Percentiles rank a stretch among this genome's conserved stretches.
Evolutionary conservation across 2,329 filamentous ascomycete genomes (phyloP).

Genomic region (Teratosphaeria zuluensis): DNA sequence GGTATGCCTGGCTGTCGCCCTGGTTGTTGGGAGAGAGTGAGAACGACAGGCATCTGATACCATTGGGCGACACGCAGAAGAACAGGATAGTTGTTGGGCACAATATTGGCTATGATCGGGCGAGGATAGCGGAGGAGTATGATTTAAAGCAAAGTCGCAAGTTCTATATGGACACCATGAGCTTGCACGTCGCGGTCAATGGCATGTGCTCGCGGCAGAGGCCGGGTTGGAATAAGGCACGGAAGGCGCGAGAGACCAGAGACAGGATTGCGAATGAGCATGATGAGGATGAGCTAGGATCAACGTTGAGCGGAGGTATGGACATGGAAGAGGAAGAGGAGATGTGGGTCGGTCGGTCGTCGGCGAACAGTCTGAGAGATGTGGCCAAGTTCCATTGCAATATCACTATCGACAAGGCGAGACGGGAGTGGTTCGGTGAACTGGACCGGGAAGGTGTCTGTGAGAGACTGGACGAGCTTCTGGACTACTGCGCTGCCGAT

Average conservation of each 20-base stretch:
- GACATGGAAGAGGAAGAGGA: slow-evolving; percentile 76
- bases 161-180: slow-evolving; percentile 94
- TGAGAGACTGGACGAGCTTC: slow-evolving; percentile 65
- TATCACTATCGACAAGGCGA: slow-evolving; percentile 80
- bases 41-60: slow-evolving; percentile 70
- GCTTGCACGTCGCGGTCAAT: slow-evolving; percentile 91
- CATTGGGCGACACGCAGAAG: slow-evolving; percentile 65
- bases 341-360: slow-evolving; percentile 88
- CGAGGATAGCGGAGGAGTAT: slow-evolving; percentile 83
- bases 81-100: slow-evolving; percentile 81
- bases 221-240: slow-evolving; percentile 94
- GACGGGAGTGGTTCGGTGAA: slow-evolving; percentile 77
- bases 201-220: slow-evolving; percentile 97
- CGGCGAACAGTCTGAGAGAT: slow-evolving; percentile 86
- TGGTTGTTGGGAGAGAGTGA: slow-evolving; percentile 82
- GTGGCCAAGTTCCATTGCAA: slow-evolving; percentile 95
- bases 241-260: slow-evolving; percentile 75
- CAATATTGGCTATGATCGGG: slow-evolving; percentile 91
- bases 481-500: slow-evolving; percentile 93
- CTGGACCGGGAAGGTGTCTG: slow-evolving; percentile 63
- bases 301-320: slow-evolving; percentile 54
- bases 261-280: slow-evolving; percentile 68
- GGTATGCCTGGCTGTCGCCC: slow-evolving; percentile 96
- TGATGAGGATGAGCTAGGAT: slow-evolving; percentile 59
- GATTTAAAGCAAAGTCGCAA: slow-evolving; percentile 71